Evolutionary conservation across 1,284 basidiomycete genomes (phyloP).

Genomic region (Xerocomus minutiporus): DNA sequence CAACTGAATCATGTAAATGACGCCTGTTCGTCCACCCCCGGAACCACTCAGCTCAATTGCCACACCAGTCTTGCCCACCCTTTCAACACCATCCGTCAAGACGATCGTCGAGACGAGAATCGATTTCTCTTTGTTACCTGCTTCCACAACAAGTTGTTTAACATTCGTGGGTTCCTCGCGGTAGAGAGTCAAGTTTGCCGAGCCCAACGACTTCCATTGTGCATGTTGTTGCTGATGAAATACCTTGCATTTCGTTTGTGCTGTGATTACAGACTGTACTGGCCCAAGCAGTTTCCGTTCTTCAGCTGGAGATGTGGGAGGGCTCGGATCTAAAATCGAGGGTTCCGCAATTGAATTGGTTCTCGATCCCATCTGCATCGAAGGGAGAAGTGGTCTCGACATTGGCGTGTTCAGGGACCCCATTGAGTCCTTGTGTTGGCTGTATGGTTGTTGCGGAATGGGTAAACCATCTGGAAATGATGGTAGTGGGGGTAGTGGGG

Average conservation of each 20-base stretch:
- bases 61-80: slow-evolving; percentile 96
- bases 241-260: slow-evolving; percentile 98
- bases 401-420: slow-evolving; percentile 39
- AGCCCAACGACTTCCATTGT: slow-evolving; percentile 95
- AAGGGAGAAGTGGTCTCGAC: slow-evolving; percentile 58
- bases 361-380: slow-evolving; percentile 50
- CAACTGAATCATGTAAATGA: slow-evolving; percentile 96
- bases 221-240: slow-evolving; percentile 94
- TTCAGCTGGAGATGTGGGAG: slow-evolving; percentile 70
- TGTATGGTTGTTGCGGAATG: slow-evolving; percentile 30
- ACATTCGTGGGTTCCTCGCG: slow-evolving; percentile 78
- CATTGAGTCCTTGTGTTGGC: slow-evolving; percentile 20
- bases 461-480: slow-evolving; percentile 38
- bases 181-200: slow-evolving; percentile 86
- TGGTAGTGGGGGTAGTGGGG: slow-evolving; percentile 46
- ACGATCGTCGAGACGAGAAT: slow-evolving; percentile 94
- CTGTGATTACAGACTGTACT: slow-evolving; percentile 69
- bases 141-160: slow-evolving; percentile 96
- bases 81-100: slow-evolving; percentile 91
- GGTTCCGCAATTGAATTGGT: slow-evolving; percentile 46
- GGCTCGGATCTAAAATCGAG: slow-evolving; percentile 66
- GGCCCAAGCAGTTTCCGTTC: slow-evolving; percentile 59
- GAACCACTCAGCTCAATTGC: slow-evolving; percentile 91
- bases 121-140: slow-evolving; percentile 73
- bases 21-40: slow-evolving; percentile 84